A percentile compares a stretch with the other conserved stretches of the same genome.
Conservation (phyloP, 495 filamentous ascomycete genomes). For the Hyaloscypha finlandica region DNA sequence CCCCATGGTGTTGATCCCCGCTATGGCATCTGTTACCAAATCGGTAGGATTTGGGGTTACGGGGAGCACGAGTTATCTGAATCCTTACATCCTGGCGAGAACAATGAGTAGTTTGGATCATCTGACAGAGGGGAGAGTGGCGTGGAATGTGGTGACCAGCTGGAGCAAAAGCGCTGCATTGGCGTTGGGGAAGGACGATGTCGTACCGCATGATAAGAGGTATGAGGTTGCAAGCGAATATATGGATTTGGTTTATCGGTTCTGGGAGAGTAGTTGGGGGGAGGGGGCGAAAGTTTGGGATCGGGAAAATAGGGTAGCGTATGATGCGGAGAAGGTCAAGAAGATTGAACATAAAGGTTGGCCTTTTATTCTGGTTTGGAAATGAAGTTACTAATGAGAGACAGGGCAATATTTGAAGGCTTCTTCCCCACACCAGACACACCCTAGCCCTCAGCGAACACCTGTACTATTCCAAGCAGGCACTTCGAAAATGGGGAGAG, state of each 20-base stretch:
- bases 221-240: constrained; percentile 63
- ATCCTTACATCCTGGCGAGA: too few relatives aligned
- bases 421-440: constrained; percentile 53
- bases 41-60: too few relatives aligned
- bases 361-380: too few relatives aligned
- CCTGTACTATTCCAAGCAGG: constrained; percentile 67
- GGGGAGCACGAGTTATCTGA: too few relatives aligned
- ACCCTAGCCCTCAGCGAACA: constrained; percentile 65
- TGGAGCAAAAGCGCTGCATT: constrained; percentile 62
- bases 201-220: constrained; percentile 61
- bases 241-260: constrained; percentile 64
- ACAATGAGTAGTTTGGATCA: too few relatives aligned
- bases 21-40: too few relatives aligned
- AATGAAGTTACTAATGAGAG: too few relatives aligned
- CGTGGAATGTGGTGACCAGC: too few relatives aligned
- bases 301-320: constrained; percentile 43
- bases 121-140: too few relatives aligned
- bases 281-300: constrained; percentile 58
- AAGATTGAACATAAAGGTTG: constrained; percentile 63
- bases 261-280: constrained; percentile 69
- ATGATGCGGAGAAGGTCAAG: constrained; percentile 57
- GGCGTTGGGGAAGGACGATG: constrained; percentile 55
- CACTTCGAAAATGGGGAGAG: constrained; percentile 62
- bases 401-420: constrained; percentile 30
- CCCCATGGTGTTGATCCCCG: too few relatives aligned